phyloP scores from a whole-genome alignment of 345 rosid species.

The Mangifera indica region DNA sequence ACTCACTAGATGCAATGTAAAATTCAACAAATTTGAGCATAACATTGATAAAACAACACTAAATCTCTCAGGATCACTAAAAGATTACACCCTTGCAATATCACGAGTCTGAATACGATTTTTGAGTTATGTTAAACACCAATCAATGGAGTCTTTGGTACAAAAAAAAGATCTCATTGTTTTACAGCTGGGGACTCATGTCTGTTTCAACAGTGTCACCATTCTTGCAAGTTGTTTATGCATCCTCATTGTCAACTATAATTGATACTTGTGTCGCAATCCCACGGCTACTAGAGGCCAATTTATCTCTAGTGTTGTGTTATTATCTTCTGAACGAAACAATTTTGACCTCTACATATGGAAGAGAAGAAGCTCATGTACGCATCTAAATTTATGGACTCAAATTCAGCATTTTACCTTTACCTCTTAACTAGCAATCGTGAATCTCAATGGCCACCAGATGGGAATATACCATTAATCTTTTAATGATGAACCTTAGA shows the following conservation, averaged over 20 bases:
- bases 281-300: constrained; percentile 2
- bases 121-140: no score
- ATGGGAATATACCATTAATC: neutral
- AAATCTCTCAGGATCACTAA: no score
- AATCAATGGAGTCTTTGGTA: neutral
- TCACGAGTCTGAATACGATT: no score
- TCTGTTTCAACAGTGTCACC: constrained; percentile 18
- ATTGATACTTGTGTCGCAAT: constrained; percentile 8
- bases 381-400: constrained; percentile 11
- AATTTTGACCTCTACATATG: neutral
- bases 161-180: neutral
- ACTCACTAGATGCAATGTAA: neutral
- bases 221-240: constrained; percentile 10
- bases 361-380: neutral
- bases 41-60: no score
- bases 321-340: neutral
- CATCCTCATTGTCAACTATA: constrained; percentile 11
- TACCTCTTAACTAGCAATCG: neutral
- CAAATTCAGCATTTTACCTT: neutral
- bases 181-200: neutral
- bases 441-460: neutral
- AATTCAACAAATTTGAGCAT: no score
- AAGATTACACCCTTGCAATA: no score
- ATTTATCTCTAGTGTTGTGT: neutral
- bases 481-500: neutral